These are phyloP conservation scores for Aspergillus nomiae DNA, from an alignment of 2,329 filamentous ascomycete genomes.

Conservation along the genomic window DNA sequence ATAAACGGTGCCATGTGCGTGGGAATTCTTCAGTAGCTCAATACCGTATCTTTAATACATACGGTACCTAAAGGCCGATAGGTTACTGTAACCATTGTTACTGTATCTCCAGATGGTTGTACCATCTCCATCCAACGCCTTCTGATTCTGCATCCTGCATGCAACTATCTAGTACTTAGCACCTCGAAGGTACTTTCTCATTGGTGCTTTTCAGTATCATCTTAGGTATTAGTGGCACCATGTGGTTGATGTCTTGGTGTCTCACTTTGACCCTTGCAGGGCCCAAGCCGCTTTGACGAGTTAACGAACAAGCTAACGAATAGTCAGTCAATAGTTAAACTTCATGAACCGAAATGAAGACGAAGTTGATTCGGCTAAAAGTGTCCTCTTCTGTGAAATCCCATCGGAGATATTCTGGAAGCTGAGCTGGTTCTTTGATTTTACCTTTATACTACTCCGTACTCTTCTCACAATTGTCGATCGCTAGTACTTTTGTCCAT, in stretches of 20 bases:
- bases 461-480: background rate
- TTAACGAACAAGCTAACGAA: background rate
- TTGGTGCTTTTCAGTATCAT: background rate
- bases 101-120: background rate
- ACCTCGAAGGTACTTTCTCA: background rate
- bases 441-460: background rate
- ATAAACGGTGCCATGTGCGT: background rate
- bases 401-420: background rate
- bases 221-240: background rate
- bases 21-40: background rate
- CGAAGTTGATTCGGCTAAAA: background rate
- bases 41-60: background rate
- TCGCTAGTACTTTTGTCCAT: background rate
- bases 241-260: background rate
- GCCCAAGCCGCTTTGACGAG: background rate
- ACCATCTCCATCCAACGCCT: background rate
- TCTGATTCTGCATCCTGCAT: background rate
- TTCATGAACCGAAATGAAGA: background rate
- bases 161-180: background rate
- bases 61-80: background rate
- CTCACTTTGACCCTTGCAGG: background rate
- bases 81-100: background rate
- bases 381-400: background rate
- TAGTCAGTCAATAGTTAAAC: background rate
- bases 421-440: background rate